A percentile compares a stretch with the other conserved stretches of the same genome.
These are phyloP conservation scores for Malassezia sp. DNA, from an alignment of 1,284 basidiomycete species.

Conservation along the genomic window DNA sequence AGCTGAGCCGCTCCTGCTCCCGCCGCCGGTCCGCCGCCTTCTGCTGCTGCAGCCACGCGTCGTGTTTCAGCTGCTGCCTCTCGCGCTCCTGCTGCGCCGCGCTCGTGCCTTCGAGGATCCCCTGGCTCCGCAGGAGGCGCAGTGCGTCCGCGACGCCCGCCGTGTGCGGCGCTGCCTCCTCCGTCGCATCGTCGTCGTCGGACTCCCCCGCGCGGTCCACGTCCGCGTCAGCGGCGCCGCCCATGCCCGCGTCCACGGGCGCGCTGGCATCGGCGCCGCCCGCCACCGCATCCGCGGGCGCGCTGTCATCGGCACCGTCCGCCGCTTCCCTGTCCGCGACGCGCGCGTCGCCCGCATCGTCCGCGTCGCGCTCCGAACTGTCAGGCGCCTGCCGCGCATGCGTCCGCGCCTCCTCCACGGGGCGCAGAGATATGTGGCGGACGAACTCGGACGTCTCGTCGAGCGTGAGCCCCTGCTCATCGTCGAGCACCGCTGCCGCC, in stretches of 20 bases:
- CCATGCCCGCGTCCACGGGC: slow-evolving; percentile 7
- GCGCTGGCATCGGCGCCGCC: slow-evolving; percentile 41
- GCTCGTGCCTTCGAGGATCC: slow-evolving; percentile 61
- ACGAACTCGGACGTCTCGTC: slow-evolving; percentile 98
- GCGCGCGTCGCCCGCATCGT: too few species aligned
- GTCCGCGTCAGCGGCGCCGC: not conserved
- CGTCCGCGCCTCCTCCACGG: slow-evolving; percentile 49
- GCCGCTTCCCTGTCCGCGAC: not conserved
- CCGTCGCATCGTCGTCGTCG: slow-evolving; percentile 1
- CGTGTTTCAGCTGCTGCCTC: slow-evolving; percentile 66
- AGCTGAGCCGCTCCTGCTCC: slow-evolving; percentile 60
- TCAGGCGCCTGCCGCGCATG: too few species aligned
- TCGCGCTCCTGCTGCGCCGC: slow-evolving; percentile 69
- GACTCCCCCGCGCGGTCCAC: slow-evolving; percentile 3
- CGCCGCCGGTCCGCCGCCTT: slow-evolving; percentile 63
- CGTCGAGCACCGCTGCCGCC: slow-evolving; percentile 8
- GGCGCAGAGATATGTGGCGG: slow-evolving; percentile 60
- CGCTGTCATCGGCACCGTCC: not conserved
- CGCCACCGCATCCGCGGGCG: not conserved
- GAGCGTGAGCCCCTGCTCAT: slow-evolving; percentile 57
- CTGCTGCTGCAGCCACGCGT: slow-evolving; percentile 80
- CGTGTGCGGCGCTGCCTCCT: slow-evolving; percentile 31
- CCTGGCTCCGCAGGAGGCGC: slow-evolving; percentile 77
- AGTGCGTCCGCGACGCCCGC: slow-evolving; percentile 72
- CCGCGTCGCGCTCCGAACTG: too few species aligned